Evolutionary conservation across 768 basidiomycete species (phyloP), one percentile per base, ranked within the genome.

Genomic region (Suillus plorans): DNA sequence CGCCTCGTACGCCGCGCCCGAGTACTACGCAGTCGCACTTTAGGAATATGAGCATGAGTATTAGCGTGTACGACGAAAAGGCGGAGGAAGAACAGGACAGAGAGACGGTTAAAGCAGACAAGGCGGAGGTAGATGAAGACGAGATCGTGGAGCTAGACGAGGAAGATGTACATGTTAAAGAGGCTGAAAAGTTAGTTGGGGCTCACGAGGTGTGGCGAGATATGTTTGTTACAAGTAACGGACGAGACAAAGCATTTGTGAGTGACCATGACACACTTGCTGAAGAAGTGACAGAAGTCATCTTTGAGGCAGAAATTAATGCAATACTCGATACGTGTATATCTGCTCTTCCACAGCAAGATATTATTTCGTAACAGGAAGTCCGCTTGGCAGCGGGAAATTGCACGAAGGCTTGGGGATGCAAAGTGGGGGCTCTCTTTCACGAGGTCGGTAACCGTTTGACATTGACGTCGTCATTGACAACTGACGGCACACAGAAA

Each of bases 221-320:
- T 64, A 85, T 94, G 74, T 79, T 94, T 61, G 81, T 87, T 70
- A 89, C 91, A 36, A 91, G 89, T 69, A 82, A 85, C 68, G 93
- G 93, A 60, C 82, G 93, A 69, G 93, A 95, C 77, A 95, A 95
- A 79, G 86, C 87, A 36, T 89, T 95, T 72, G 92, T 94, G 78
- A 71, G 91, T 84, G 47, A 52, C 55, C 42, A 41, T 20, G 45
- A 31, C 37, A 39, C 47, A 36, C 4, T 14, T 8, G 31, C 36
- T 50, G 67, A 60, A 70, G 58, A 42, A 57, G 4, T 60, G 58
- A 18, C 44, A 41, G 53, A 34, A 45, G 25, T 13, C 20, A 12
- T 25, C 37, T 28, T 25, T 42, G 58, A 25, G 47, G 58, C 68
- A 94, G 92, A 95, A 95, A 93, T 71, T 94, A 63, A 86, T 95